A percentile compares a stretch with the other conserved stretches of the same genome.
Evolutionary conservation across 192 early-diverging fungal genomes (phyloP).

Genomic region (Coemansia sp.): DNA sequence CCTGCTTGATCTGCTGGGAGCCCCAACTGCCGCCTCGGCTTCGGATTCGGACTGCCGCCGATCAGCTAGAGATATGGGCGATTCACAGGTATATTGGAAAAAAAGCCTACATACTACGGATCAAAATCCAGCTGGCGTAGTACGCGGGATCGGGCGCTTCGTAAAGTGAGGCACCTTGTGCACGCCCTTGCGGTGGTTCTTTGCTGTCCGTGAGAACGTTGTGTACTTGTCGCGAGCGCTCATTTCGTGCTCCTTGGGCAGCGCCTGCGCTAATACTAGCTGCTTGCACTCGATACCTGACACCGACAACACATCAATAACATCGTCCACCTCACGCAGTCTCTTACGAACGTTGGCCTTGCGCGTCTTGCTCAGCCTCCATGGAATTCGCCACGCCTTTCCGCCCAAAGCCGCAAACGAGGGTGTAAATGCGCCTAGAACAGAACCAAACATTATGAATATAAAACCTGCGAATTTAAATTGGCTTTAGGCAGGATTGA

Average conservation of each 20-base stretch:
- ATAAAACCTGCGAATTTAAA: neutral
- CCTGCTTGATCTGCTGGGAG: neutral
- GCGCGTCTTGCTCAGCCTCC: conserved; percentile 69
- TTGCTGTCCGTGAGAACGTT: conserved; percentile 70
- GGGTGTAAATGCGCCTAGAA: conserved; percentile 44
- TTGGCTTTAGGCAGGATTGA: neutral
- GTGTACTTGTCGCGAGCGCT: conserved; percentile 78
- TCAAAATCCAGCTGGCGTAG: conserved; percentile 68
- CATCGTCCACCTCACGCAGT: conserved; percentile 74
- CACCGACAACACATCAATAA: conserved; percentile 63
- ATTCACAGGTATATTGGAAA: neutral
- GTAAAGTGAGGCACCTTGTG: conserved; percentile 88
- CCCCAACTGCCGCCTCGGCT: neutral
- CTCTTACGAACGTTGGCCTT: conserved; percentile 87
- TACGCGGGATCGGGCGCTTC: conserved; percentile 69
- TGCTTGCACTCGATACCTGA: conserved; percentile 77
- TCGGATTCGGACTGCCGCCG: neutral
- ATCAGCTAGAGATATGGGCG: neutral
- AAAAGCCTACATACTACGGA: neutral
- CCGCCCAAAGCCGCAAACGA: conserved; percentile 40
- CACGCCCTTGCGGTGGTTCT: conserved; percentile 71
- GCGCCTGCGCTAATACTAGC: conserved; percentile 56
- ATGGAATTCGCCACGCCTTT: conserved; percentile 57
- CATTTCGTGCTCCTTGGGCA: conserved; percentile 73
- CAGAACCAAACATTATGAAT: conserved; percentile 42